Percentiles rank a stretch among this genome's conserved stretches.
Evolutionary conservation across 2,329 filamentous ascomycete species (phyloP).

Genomic region (Pseudogymnoascus sp.): DNA sequence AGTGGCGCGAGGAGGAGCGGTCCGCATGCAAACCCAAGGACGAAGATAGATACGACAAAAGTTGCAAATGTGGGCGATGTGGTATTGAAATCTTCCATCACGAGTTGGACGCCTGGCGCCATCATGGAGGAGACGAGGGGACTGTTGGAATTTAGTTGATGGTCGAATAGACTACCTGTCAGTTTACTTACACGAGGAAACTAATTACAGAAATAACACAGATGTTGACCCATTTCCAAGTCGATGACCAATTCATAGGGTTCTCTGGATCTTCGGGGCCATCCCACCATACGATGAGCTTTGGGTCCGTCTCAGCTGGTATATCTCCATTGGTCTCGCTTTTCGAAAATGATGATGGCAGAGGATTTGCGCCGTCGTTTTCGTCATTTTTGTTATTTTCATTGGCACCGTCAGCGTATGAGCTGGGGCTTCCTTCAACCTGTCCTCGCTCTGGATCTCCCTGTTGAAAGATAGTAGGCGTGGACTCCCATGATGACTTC

Average conservation of each 20-base stretch:
- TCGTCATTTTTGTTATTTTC: not conserved
- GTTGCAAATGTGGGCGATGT: conserved; percentile 26
- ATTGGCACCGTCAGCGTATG: not conserved
- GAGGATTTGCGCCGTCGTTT: not conserved
- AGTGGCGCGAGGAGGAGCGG: conserved; percentile 54
- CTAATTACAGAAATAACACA: conserved; percentile 21
- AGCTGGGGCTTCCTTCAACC: not conserved
- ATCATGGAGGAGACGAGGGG: conserved; percentile 43
- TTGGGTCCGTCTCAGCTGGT: conserved; percentile 15
- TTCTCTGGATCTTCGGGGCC: conserved; percentile 23
- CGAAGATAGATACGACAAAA: conserved; percentile 51
- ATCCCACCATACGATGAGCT: conserved; percentile 19
- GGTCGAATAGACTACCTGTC: not conserved
- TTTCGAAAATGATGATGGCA: not conserved
- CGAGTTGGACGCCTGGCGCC: conserved; percentile 38
- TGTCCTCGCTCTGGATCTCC: not conserved
- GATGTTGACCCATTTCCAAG: conserved; percentile 19
- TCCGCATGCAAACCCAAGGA: conserved; percentile 57
- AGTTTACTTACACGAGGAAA: conserved; percentile 21
- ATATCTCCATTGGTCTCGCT: conserved; percentile 24
- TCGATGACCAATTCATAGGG: conserved; percentile 22
- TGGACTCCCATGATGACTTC: not conserved
- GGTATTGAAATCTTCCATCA: conserved; percentile 39
- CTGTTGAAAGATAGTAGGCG: not conserved
- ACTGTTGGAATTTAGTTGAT: conserved; percentile 14